Base-by-base conservation (phyloP, 805 yeast species). In the Clavispora vitiphila region DNA sequence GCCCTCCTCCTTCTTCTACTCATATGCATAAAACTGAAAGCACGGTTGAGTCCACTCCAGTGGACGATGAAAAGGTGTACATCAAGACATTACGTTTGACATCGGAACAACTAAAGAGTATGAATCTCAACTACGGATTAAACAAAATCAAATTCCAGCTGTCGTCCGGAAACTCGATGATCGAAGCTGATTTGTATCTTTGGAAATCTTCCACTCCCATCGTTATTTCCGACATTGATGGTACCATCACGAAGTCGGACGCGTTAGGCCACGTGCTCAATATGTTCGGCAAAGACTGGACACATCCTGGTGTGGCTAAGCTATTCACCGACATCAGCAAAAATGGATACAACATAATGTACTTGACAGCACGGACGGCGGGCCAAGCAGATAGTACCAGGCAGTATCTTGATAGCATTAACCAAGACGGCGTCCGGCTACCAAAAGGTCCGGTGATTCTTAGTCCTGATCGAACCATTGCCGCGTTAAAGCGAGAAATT, bases 171-270 rank as follows among this genome's bases (percentile, higher is more conserved):
- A 84, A 80, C 49, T 87, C 97, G 1, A 71, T 81, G 24, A 78
- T 91, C 9, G 70, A 68, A 9, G 80, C 96, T 0, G 79, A 83
- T 50, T 69, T 93, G 40, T 91, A 74, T 56, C 72, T 87, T 31
- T 93, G 99, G 99, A 80, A 81, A 49, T 74, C 82, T 50, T 73
- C 80, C 43, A 81, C 83, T 0, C 97, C 98, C 1, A 85, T 93
- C 32, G 99, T 93, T 6, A 91, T 93, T 20, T 87, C 96, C 8
- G 99, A 93, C 65, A 93, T 93, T 44, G 99, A 93, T 61, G 99
- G 99, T 14, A 93, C 99, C 1, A 93, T 93, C 50, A 93, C 99
- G 14, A 90, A 89, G 62, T 89, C 97, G 1, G 99, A 93, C 67
- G 99, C 99, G 0, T 69, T 93, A 55, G 99, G 99, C 3, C 99